These are phyloP conservation scores for Ustilago cynodontis DNA, from an alignment of 1,284 basidiomycete species.

Conservation along the genomic window DNA sequence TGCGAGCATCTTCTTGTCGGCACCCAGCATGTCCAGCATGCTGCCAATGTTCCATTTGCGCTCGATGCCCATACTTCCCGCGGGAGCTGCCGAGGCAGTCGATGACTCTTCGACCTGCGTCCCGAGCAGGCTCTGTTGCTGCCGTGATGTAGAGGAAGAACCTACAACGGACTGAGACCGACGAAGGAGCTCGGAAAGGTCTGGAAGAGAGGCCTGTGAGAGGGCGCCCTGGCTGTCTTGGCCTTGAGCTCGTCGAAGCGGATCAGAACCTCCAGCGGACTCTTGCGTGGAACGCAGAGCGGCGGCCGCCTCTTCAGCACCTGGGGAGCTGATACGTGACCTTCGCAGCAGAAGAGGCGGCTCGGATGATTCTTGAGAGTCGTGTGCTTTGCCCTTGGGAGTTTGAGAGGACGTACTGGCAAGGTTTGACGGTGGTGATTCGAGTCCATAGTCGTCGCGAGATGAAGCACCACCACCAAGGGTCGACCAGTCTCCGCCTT, in stretches of 20 bases:
- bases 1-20: conserved; percentile 37
- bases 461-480: conserved; percentile 5
- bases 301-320: conserved; percentile 36
- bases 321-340: conserved; percentile 18
- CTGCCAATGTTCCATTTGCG: conserved; percentile 52
- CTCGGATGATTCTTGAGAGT: conserved; percentile 13
- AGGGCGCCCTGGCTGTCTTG: conserved; percentile 32
- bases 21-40: conserved; percentile 55
- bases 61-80: conserved; percentile 27
- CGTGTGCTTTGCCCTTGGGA: conserved; percentile 16
- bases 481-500: conserved; percentile 36
- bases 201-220: conserved; percentile 36
- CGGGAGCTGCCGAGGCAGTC: neutral
- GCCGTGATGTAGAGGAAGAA: conserved; percentile 1
- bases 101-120: neutral
- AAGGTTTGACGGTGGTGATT: conserved; percentile 22
- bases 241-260: neutral
- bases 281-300: conserved; percentile 23
- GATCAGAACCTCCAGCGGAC: neutral
- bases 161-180: conserved; percentile 21
- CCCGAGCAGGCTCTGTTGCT: neutral
- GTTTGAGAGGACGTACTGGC: neutral
- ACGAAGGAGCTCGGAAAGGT: conserved; percentile 36
- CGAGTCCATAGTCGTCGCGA: conserved; percentile 43
- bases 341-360: conserved; percentile 19